These are phyloP conservation scores for Omphalea diandra DNA, from an alignment of 441 rosid genomes.

Conservation along the genomic window DNA sequence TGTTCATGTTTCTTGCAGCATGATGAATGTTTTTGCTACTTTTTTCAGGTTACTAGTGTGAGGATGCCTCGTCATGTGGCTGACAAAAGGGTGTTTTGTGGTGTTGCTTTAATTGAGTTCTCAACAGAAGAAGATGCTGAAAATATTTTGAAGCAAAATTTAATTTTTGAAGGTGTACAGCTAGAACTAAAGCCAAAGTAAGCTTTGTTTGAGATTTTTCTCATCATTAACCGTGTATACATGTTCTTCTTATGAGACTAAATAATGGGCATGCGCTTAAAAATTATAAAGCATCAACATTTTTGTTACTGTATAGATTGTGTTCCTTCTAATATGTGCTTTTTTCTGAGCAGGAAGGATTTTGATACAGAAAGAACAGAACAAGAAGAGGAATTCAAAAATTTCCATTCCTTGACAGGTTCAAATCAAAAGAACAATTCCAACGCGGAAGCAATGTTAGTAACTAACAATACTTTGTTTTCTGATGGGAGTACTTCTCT, in stretches of 20 bases:
- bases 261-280: not conserved
- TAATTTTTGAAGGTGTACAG: conserved; percentile 64
- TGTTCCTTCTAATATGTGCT: conserved; percentile 4
- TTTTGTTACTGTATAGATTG: not conserved
- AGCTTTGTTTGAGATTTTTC: not conserved
- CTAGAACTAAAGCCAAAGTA: conserved; percentile 4
- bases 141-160: conserved; percentile 48
- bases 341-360: conserved; percentile 49
- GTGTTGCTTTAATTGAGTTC: conserved; percentile 83
- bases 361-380: conserved; percentile 61
- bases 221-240: not conserved
- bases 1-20: conserved; percentile 5
- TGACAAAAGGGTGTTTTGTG: conserved; percentile 62
- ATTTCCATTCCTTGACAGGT: conserved; percentile 30
- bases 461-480: not conserved
- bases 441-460: conserved; percentile 36
- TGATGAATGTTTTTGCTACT: conserved; percentile 7
- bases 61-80: conserved; percentile 83
- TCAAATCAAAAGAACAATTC: conserved; percentile 40
- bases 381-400: conserved; percentile 44
- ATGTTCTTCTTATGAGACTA: not conserved
- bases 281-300: not conserved
- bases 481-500: conserved; percentile 8
- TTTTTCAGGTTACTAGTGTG: conserved; percentile 74
- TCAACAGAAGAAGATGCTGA: conserved; percentile 70